phyloP scores from a whole-genome alignment of 2,329 filamentous ascomycete genomes.

The Colletotrichum orchidophilum region DNA sequence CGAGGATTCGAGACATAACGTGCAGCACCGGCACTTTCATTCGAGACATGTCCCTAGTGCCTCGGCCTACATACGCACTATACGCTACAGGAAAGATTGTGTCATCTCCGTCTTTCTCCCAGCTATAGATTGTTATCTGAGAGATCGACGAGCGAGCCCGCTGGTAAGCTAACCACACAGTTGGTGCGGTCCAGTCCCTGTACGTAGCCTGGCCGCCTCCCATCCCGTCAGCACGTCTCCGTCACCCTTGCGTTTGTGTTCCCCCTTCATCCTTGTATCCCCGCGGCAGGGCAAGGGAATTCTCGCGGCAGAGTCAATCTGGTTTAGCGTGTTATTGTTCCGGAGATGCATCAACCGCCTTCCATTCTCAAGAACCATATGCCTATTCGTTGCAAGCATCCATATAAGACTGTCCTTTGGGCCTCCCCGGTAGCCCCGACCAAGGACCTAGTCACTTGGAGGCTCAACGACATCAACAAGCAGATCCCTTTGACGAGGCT shows the following conservation, averaged over 20 bases:
- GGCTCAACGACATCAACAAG: neutral
- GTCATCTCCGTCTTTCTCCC: constrained; percentile 27
- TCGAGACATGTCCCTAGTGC: constrained; percentile 1
- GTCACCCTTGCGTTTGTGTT: neutral
- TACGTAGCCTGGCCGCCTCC: constrained; percentile 19
- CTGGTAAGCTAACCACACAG: constrained; percentile 26
- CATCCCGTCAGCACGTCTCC: constrained; percentile 14
- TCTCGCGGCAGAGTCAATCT: constrained; percentile 25
- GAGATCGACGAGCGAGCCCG: constrained; percentile 30
- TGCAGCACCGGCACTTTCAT: neutral
- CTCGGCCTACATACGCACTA: neutral
- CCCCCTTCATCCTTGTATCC: constrained; percentile 20
- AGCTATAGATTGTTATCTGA: constrained; percentile 15
- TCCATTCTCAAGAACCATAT: neutral
- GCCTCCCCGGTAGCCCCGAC: neutral
- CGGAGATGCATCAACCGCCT: constrained; percentile 31
- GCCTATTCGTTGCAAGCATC: neutral
- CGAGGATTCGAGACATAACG: neutral
- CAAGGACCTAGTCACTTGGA: neutral
- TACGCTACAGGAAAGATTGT: constrained; percentile 19
- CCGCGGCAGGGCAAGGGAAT: constrained; percentile 26
- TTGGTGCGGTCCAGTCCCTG: constrained; percentile 16
- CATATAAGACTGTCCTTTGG: constrained; percentile 24
- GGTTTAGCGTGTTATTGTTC: constrained; percentile 24
- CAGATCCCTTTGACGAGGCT: neutral